Evolutionary conservation across 139 green algal genomes (phyloP).

Genomic region (Chlorella sp.): DNA sequence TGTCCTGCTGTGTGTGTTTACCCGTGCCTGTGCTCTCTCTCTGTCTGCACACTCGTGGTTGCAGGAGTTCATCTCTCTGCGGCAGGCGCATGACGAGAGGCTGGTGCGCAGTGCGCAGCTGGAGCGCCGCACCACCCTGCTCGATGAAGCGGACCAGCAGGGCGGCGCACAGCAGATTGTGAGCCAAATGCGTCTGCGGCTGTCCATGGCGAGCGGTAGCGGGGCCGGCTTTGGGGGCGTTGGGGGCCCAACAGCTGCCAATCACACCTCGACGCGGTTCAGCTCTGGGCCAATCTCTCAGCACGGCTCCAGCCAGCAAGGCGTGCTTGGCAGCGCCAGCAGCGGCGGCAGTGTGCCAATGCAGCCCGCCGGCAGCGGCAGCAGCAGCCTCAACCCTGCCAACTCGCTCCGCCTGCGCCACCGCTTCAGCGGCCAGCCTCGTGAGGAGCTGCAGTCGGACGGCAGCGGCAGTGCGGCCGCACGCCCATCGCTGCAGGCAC

Average conservation of each 20-base stretch:
- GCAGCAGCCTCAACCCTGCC: neutral
- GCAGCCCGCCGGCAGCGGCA: neutral
- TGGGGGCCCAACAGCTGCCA: neutral
- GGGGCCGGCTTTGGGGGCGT: neutral
- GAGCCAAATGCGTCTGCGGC: neutral
- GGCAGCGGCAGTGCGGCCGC: too few species aligned
- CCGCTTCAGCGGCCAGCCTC: neutral
- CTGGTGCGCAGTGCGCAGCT: conserved; percentile 8
- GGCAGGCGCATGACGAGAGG: conserved; percentile 14
- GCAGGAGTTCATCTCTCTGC: conserved; percentile 31
- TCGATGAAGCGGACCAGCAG: neutral
- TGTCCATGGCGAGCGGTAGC: conserved; percentile 8
- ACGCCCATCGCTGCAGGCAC: too few species aligned
- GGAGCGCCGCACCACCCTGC: conserved; percentile 2
- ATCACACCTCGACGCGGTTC: neutral
- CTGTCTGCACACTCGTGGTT: neutral
- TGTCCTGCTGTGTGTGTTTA: too few species aligned
- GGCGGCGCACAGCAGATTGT: neutral
- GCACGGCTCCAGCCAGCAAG: neutral
- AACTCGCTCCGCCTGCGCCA: neutral
- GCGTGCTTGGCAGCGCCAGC: neutral
- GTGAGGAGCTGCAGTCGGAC: too few species aligned
- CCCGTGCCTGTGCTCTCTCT: too few species aligned
- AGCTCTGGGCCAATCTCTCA: neutral
- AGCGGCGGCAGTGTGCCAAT: neutral